A percentile compares a stretch with the other conserved stretches of the same genome.
phyloP scores from a whole-genome alignment of 2,329 filamentous ascomycete genomes.

The Furcasterigmium sp. region DNA sequence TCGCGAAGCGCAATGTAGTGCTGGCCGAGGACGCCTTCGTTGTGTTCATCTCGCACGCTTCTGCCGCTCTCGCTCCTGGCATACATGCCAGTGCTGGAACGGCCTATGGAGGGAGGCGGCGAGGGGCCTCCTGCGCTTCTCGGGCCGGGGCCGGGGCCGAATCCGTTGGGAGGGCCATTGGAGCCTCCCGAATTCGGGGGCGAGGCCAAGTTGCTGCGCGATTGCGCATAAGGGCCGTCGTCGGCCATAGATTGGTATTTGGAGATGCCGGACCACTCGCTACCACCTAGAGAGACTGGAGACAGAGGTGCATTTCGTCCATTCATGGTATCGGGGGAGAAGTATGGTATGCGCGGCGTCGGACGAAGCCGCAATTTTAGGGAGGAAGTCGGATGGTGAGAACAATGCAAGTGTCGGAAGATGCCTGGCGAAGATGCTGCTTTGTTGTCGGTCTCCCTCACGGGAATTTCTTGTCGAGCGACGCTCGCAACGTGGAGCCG shows the following conservation, averaged over 20 bases:
- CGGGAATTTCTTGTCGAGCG: no score
- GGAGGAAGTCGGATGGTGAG: not conserved
- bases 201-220: slow-evolving; percentile 57
- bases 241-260: slow-evolving; percentile 56
- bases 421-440: not conserved
- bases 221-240: slow-evolving; percentile 45
- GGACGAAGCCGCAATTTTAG: not conserved
- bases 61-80: slow-evolving; percentile 61
- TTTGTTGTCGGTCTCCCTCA: not conserved
- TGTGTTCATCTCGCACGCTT: slow-evolving; percentile 54
- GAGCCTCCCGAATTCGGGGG: slow-evolving; percentile 64
- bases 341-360: not conserved
- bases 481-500: no score
- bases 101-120: slow-evolving; percentile 80
- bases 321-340: slow-evolving; percentile 52
- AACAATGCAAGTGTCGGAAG: slow-evolving; percentile 4
- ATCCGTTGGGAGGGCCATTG: slow-evolving; percentile 48
- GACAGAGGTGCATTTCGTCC: slow-evolving; percentile 72
- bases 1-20: slow-evolving; percentile 77
- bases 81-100: slow-evolving; percentile 76
- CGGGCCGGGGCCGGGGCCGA: slow-evolving; percentile 49
- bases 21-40: slow-evolving; percentile 61
- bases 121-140: slow-evolving; percentile 63
- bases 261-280: slow-evolving; percentile 71
- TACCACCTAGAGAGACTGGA: slow-evolving; percentile 76